Percentiles rank a stretch among this genome's conserved stretches.
Conservation (phyloP, 2,329 filamentous ascomycete genomes). For the Fusarium anthophilum region DNA sequence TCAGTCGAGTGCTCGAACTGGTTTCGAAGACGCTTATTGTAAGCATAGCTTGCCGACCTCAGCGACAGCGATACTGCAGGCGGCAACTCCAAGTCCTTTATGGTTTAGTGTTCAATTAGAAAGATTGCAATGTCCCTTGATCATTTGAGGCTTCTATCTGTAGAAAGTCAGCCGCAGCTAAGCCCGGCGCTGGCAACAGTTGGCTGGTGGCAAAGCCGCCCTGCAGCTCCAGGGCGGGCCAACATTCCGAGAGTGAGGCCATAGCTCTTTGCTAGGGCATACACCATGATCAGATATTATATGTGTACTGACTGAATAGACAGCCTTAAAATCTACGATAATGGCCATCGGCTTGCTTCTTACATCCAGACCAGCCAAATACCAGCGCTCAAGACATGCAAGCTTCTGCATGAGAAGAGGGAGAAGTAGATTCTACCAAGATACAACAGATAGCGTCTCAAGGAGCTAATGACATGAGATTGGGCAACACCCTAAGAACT, state of each 20-base stretch:
- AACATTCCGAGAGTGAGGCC: background rate
- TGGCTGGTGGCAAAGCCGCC: background rate
- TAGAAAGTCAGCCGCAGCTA: background rate
- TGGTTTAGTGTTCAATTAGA: fast-evolving
- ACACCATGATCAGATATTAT: background rate
- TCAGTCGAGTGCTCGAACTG: background rate
- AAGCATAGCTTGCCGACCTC: background rate
- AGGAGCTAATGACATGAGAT: fast-evolving
- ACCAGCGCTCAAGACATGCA: too few relatives aligned
- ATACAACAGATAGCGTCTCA: too few relatives aligned
- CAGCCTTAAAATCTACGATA: background rate
- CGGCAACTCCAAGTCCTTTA: background rate
- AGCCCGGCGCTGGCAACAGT: background rate
- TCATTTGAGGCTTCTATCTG: background rate
- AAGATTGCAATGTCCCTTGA: fast-evolving
- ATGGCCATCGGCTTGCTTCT: background rate
- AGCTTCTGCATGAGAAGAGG: too few relatives aligned
- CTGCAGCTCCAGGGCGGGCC: background rate
- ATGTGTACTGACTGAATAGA: background rate
- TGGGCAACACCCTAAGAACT: fast-evolving
- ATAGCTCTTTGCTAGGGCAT: background rate
- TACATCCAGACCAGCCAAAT: too few relatives aligned
- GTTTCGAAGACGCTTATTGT: background rate
- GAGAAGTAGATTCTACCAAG: too few relatives aligned
- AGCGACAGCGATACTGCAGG: background rate